phyloP scores from a whole-genome alignment of 2,329 filamentous ascomycete species.

The Huntiella omanensis region DNA sequence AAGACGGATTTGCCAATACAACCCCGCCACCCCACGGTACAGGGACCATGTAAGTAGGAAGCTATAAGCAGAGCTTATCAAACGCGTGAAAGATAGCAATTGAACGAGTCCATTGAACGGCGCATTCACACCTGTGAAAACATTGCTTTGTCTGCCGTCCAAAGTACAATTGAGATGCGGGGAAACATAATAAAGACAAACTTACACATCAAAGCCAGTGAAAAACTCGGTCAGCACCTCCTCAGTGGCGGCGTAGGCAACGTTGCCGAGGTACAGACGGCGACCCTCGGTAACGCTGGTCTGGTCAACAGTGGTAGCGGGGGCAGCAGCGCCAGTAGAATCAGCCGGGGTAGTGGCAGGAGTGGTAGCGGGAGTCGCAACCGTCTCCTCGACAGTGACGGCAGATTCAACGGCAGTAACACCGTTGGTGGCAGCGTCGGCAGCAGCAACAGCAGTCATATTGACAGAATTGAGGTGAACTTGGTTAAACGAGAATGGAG shows the following conservation, averaged over 20 bases:
- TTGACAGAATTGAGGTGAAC: slow-evolving; percentile 25
- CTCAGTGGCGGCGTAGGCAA: slow-evolving; percentile 99
- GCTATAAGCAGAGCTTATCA: no score
- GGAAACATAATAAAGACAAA: slow-evolving; percentile 16
- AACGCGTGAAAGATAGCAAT: no score
- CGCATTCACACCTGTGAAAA: no score
- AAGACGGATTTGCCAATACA: no score
- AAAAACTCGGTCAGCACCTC: slow-evolving; percentile 99
- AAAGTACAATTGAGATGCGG: neutral
- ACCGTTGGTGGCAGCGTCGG: slow-evolving; percentile 9
- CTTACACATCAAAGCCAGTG: slow-evolving; percentile 98
- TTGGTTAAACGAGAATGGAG: slow-evolving; percentile 1
- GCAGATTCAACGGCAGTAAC: slow-evolving; percentile 60
- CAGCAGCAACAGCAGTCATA: slow-evolving; percentile 55
- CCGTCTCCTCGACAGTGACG: slow-evolving; percentile 19
- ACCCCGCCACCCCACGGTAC: no score
- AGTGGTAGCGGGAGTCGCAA: slow-evolving; percentile 5
- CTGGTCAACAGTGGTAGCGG: slow-evolving; percentile 55
- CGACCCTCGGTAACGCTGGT: slow-evolving; percentile 93
- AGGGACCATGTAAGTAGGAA: no score
- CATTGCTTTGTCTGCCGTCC: no score
- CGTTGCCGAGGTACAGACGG: slow-evolving; percentile 99
- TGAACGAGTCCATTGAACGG: no score
- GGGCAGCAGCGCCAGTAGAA: slow-evolving; percentile 43
- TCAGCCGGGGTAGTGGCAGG: slow-evolving; percentile 21